Base-by-base conservation (phyloP, 2,329 filamentous ascomycete genomes). In the Penicillium fuscoglaucum region DNA sequence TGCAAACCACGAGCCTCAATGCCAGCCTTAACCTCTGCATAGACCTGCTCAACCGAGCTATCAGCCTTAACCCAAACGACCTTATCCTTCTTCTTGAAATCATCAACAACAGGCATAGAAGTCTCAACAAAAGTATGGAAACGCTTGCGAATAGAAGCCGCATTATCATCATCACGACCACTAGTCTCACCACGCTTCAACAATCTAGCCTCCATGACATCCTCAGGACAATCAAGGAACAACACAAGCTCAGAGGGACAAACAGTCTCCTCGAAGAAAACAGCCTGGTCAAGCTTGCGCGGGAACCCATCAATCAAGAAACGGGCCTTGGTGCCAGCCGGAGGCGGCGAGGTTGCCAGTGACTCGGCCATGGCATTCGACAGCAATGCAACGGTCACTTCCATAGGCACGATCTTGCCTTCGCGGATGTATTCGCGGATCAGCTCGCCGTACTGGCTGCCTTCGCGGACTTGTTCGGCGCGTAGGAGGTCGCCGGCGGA, bases 321-420 rank as follows among this genome's bases (percentile, higher is more conserved):
- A 69, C 90, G 87, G 53, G 84, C 84, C 74, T 86, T 88, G 19
- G 56, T 63, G 19, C 61, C 63, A 72, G 74, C 53, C 59, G 64
- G 53, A 63, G 68, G 61, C n/a, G 65, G 62, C 52, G 72, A 68
- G 57, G 82, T 77, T 56, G 81, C 72, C 52, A 96, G 85, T 13
- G 84, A 82, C 9, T 84, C 86, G 57, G 82, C 83, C 91, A 99
- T 98, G 58, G 93, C 91, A 76, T 96, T 96, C 79, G 97, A 93
- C 44, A 99, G 84, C 37, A 99, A 80, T 70, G 93, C 89, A 59
- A 99, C 89, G 6, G 95, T 99, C 51, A 98, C 92, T 77, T 98
- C 93, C 91, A 96, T 96, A n/a, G 95, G 95, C 63, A 99, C 95
- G 76, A 99, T 99, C 68, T 87, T 87, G 59, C 95, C 95, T 74